Evolutionary conservation across 2,329 filamentous ascomycete species (phyloP).

Genomic region (Cladophialophora chaetospira): DNA sequence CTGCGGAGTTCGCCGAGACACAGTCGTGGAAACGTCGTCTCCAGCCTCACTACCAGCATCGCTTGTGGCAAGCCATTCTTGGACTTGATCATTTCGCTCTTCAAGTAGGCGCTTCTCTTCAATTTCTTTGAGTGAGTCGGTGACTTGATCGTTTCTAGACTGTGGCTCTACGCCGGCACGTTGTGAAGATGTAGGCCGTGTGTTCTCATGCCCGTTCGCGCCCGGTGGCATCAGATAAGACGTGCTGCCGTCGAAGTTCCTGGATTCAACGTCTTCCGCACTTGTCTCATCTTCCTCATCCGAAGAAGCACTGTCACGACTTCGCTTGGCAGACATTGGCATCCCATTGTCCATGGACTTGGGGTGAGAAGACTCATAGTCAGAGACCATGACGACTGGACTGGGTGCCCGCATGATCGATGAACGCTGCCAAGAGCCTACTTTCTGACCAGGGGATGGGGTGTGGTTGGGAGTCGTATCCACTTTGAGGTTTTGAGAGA

Average conservation of each 20-base stretch:
- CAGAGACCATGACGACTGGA: slow-evolving; percentile 49
- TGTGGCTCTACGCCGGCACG: slow-evolving; percentile 50
- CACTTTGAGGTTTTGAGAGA: slow-evolving; percentile 21
- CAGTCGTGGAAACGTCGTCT: slow-evolving; percentile 30
- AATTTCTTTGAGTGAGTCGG: slow-evolving; percentile 55
- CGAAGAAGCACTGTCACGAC: slow-evolving; percentile 39
- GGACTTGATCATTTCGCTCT: slow-evolving; percentile 57
- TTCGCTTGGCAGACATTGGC: slow-evolving; percentile 35
- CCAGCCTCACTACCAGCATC: slow-evolving; percentile 48
- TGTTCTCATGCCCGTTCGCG: slow-evolving; percentile 7
- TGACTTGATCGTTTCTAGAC: slow-evolving; percentile 46
- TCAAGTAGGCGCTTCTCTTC: slow-evolving; percentile 49
- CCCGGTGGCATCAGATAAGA: slow-evolving; percentile 29
- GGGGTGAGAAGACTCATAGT: slow-evolving; percentile 17
- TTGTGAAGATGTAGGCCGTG: slow-evolving; percentile 24
- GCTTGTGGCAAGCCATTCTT: slow-evolving; percentile 55
- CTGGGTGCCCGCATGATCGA: slow-evolving; percentile 34
- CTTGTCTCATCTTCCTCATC: slow-evolving; percentile 23
- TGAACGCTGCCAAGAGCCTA: slow-evolving; percentile 9
- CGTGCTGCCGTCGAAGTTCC: slow-evolving; percentile 7
- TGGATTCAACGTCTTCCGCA: neutral
- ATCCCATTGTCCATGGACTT: slow-evolving; percentile 17
- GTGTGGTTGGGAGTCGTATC: slow-evolving; percentile 13
- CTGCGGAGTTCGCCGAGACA: slow-evolving; percentile 15
- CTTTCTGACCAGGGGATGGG: slow-evolving; percentile 16